Conservation (phyloP, 2,329 filamentous ascomycete species). For the Dissoconium aciculare region DNA sequence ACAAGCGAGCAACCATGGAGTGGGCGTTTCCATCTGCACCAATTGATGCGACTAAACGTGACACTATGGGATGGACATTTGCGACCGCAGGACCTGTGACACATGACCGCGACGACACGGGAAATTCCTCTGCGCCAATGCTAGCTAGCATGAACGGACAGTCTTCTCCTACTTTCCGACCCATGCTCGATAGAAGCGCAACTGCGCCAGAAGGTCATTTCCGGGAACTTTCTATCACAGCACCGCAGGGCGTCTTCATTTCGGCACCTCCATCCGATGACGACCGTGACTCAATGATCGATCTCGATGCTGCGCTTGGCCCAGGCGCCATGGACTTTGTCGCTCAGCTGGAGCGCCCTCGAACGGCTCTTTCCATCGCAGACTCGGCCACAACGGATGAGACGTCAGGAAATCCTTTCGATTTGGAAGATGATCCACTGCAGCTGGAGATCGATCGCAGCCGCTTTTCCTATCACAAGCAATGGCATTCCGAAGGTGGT, state of each 20-base stretch:
- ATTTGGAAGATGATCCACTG: conserved; percentile 30
- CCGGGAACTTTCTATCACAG: conserved; percentile 23
- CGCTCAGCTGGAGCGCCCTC: conserved; percentile 28
- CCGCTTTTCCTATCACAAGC: conserved; percentile 24
- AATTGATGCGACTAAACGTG: conserved; percentile 23
- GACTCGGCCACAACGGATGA: conserved; percentile 25
- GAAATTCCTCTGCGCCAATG: conserved; percentile 7
- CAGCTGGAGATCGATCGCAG: conserved; percentile 19
- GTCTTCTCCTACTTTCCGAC: conserved; percentile 25
- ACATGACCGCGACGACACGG: too few relatives aligned
- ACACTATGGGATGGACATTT: conserved; percentile 36
- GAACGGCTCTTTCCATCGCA: conserved; percentile 27
- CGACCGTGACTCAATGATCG: conserved; percentile 30
- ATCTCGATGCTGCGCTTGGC: conserved; percentile 26
- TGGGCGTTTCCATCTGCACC: conserved; percentile 38
- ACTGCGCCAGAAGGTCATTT: conserved; percentile 28
- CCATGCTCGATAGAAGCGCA: conserved; percentile 27
- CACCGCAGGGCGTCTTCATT: conserved; percentile 11
- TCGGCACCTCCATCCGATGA: conserved; percentile 21
- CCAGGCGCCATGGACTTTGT: conserved; percentile 16
- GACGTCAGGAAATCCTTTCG: conserved; percentile 34
- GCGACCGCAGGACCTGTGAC: conserved; percentile 24
- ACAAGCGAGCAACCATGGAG: conserved; percentile 34
- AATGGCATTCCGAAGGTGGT: conserved; percentile 23
- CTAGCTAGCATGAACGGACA: conserved; percentile 12